Evolutionary conservation across 2,329 filamentous ascomycete genomes (phyloP).

Genomic region (Aspergillus latus): DNA sequence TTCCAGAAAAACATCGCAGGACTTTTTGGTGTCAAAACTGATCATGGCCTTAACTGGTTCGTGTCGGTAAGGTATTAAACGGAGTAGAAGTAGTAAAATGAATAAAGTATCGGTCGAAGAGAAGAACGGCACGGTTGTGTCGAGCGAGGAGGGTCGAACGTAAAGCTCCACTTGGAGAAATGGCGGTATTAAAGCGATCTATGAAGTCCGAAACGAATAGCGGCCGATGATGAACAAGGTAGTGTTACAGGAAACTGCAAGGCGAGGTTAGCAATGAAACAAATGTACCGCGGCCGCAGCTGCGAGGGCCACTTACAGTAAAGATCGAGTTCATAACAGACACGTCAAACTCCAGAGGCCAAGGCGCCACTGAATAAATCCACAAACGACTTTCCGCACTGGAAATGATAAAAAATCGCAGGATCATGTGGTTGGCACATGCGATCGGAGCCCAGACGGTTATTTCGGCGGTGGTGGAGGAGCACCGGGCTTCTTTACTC

Average conservation of each 20-base stretch:
- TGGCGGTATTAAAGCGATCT: constrained; percentile 28
- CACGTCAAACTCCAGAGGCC: constrained; percentile 29
- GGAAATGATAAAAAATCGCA: constrained; percentile 16
- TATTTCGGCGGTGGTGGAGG: constrained; percentile 45
- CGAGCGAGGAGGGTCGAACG: constrained; percentile 25
- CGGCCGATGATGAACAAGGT: constrained; percentile 22
- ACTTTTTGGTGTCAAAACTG: constrained; percentile 26
- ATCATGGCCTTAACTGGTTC: constrained; percentile 22
- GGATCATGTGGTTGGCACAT: constrained; percentile 24
- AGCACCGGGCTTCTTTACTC: constrained; percentile 49
- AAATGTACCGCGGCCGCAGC: constrained; percentile 8
- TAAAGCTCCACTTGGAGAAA: constrained; percentile 15
- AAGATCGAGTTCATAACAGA: constrained; percentile 28
- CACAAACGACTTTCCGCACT: constrained; percentile 24
- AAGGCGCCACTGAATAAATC: constrained; percentile 27
- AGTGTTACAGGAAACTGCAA: constrained; percentile 34
- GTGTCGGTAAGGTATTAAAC: constrained; percentile 21
- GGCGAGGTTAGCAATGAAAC: constrained; percentile 18
- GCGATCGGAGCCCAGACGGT: constrained; percentile 18
- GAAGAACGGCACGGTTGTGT: constrained; percentile 27
- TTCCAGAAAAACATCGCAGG: constrained; percentile 20
- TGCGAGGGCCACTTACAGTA: constrained; percentile 25
- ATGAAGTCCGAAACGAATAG: constrained; percentile 25
- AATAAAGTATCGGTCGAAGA: constrained; percentile 24
- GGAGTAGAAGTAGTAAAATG: constrained; percentile 6